Conservation (phyloP, 805 yeast genomes). For the Kuraishia piskuri region DNA sequence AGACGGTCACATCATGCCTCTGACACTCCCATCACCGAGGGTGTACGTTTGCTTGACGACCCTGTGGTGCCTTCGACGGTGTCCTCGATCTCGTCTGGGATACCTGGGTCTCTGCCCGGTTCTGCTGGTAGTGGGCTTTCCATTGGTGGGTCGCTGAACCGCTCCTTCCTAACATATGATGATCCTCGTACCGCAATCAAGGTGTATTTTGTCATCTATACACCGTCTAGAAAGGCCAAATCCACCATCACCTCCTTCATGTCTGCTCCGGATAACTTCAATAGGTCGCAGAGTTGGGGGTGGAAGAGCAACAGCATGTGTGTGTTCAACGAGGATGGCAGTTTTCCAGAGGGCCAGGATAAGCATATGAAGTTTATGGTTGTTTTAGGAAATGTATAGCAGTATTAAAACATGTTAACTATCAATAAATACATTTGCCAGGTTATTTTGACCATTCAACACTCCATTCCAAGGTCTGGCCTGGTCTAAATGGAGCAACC, state of each 20-base stretch:
- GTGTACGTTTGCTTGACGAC: conserved; percentile 5
- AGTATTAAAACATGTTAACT: neutral
- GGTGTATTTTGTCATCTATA: conserved; percentile 45
- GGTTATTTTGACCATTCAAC: conserved; percentile 52
- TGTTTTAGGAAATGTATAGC: conserved; percentile 34
- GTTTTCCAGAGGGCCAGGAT: conserved; percentile 33
- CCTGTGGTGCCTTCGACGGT: neutral
- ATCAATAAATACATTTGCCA: neutral
- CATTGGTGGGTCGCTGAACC: neutral
- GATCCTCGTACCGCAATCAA: conserved; percentile 37
- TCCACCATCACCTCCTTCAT: conserved; percentile 41
- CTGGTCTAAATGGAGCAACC: conserved; percentile 84
- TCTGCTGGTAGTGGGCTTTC: neutral
- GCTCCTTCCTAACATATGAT: conserved; percentile 30
- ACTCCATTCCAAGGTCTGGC: conserved; percentile 62
- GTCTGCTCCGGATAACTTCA: conserved; percentile 47
- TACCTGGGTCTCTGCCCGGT: neutral
- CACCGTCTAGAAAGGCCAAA: conserved; percentile 39
- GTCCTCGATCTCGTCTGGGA: neutral
- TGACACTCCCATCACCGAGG: conserved; percentile 3
- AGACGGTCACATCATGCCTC: neutral
- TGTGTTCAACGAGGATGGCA: conserved; percentile 39
- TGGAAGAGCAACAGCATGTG: conserved; percentile 53
- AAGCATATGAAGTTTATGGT: conserved; percentile 39
- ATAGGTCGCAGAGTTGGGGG: conserved; percentile 51